Evolutionary conservation across 2,329 filamentous ascomycete genomes (phyloP).

Genomic region (Ilyonectria mors-panacis): DNA sequence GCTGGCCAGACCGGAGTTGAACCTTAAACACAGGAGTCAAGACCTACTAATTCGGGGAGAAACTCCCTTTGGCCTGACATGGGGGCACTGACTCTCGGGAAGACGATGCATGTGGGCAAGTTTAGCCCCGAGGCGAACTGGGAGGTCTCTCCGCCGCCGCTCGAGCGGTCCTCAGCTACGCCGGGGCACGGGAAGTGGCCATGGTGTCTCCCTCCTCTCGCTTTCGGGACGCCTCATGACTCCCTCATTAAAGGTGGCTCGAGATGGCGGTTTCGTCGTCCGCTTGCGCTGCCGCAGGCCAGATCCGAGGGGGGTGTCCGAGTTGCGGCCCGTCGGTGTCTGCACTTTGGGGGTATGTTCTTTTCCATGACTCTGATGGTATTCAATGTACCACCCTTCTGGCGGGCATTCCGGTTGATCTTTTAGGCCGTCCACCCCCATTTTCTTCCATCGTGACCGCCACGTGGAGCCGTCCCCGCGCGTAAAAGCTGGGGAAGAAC

Average conservation of each 20-base stretch:
- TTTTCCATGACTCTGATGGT: constrained; percentile 38
- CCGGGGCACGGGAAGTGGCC: constrained; percentile 20
- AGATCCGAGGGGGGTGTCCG: constrained; percentile 4
- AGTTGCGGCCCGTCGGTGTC: not conserved
- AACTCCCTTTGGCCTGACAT: not conserved
- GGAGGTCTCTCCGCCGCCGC: constrained; percentile 12
- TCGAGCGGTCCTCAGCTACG: constrained; percentile 10
- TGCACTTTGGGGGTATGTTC: constrained; percentile 25
- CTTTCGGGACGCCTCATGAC: not conserved
- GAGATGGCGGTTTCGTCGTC: constrained; percentile 15
- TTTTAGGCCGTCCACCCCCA: not conserved
- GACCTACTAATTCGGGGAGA: constrained; percentile 10
- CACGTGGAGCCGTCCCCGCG: constrained; percentile 24
- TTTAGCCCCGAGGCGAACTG: not conserved
- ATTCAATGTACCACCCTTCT: constrained; percentile 33
- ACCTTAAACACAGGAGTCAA: constrained; percentile 21
- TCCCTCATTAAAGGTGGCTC: not conserved
- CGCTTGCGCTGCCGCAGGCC: constrained; percentile 8
- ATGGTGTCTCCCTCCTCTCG: not conserved
- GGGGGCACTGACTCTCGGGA: not conserved
- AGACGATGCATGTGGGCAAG: not conserved
- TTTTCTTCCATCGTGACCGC: not conserved
- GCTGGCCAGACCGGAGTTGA: not conserved
- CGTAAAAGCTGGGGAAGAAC: constrained; percentile 14
- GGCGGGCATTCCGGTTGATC: not conserved